A percentile compares a stretch with the other conserved stretches of the same genome.
phyloP scores from a whole-genome alignment of 2,329 filamentous ascomycete genomes.

The Penicillium corylophilum region DNA sequence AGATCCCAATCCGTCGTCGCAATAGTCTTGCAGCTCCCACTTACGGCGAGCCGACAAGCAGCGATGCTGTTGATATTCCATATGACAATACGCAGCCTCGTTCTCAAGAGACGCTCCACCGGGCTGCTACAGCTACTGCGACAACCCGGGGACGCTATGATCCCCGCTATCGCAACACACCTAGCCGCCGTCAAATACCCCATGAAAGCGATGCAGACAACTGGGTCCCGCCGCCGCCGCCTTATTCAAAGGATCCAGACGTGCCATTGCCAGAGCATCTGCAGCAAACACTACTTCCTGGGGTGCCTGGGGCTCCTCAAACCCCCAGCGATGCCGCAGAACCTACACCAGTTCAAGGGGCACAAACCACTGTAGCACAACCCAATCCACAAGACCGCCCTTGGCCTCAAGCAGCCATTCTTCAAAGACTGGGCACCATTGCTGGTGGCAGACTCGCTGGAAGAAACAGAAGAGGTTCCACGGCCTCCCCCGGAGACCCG shows the following conservation, averaged over 20 bases:
- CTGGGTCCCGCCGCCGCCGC: constrained; percentile 82
- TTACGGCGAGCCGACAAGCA: constrained; percentile 20
- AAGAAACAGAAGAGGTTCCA: constrained; percentile 19
- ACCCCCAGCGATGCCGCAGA: neutral
- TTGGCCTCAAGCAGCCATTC: constrained; percentile 25
- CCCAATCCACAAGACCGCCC: constrained; percentile 20
- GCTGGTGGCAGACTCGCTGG: constrained; percentile 21
- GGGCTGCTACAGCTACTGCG: constrained; percentile 72
- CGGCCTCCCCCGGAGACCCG: constrained; percentile 5
- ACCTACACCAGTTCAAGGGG: constrained; percentile 18
- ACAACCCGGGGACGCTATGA: constrained; percentile 68
- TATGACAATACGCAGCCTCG: constrained; percentile 72
- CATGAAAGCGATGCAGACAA: constrained; percentile 87
- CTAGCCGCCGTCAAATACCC: constrained; percentile 60
- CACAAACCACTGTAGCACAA: constrained; percentile 27
- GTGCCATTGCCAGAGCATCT: constrained; percentile 40
- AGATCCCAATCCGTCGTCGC: constrained; percentile 17
- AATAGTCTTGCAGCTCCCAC: constrained; percentile 30
- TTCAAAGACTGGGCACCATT: constrained; percentile 31
- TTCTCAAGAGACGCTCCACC: constrained; percentile 67
- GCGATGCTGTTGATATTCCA: constrained; percentile 61
- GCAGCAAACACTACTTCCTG: constrained; percentile 34
- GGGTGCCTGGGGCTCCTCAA: constrained; percentile 17
- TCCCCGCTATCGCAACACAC: constrained; percentile 40
- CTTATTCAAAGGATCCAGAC: constrained; percentile 55